phyloP scores from a whole-genome alignment of 345 rosid genomes.

The Dipteronia dyeriana region DNA sequence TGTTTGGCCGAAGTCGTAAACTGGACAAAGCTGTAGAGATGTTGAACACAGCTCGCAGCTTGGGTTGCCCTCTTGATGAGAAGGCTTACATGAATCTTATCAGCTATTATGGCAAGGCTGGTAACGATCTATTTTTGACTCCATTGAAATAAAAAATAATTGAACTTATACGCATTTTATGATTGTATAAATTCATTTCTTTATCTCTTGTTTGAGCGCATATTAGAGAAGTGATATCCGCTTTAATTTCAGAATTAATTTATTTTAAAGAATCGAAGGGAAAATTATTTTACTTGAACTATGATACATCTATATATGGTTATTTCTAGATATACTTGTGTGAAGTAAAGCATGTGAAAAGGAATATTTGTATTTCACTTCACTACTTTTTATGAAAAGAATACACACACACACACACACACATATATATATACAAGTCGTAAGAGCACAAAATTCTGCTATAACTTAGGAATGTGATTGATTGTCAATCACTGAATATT shows the following conservation, averaged over 20 bases:
- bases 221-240: not conserved
- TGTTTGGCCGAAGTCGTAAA: constrained; percentile 59
- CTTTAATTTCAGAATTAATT: not conserved
- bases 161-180: not conserved
- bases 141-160: not conserved
- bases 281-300: not conserved
- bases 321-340: not conserved
- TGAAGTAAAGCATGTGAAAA: too few species aligned
- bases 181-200: not conserved
- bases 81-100: constrained; percentile 79
- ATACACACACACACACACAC: too few species aligned
- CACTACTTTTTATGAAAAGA: too few species aligned
- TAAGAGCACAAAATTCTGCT: too few species aligned
- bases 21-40: constrained; percentile 69
- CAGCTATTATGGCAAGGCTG: constrained; percentile 71
- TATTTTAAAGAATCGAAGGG: not conserved
- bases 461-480: too few species aligned
- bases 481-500: too few species aligned
- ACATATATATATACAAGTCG: too few species aligned
- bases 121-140: constrained; percentile 35
- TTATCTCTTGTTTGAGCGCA: not conserved
- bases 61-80: constrained; percentile 62
- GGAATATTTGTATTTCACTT: too few species aligned
- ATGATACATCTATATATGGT: not conserved
- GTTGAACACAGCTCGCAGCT: constrained; percentile 47